A percentile compares a stretch with the other conserved stretches of the same genome.
Conservation (phyloP, 2,329 filamentous ascomycete species). For the Neobulgaria alba region DNA sequence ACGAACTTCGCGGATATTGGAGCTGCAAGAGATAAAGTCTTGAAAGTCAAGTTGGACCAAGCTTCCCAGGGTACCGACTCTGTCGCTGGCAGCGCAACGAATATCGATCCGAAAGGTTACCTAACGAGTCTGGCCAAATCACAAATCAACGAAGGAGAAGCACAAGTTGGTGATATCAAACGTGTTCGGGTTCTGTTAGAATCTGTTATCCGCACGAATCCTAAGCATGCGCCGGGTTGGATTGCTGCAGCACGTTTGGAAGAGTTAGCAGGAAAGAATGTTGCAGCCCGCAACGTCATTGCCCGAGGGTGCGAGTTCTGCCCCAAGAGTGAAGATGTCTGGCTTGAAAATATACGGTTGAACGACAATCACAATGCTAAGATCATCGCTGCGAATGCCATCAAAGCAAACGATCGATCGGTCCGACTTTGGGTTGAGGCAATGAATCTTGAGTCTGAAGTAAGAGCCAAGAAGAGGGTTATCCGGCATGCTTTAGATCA, state of each 20-base stretch:
- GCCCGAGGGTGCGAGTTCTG: conserved; percentile 82
- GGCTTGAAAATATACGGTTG: conserved; percentile 90
- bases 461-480: conserved; percentile 83
- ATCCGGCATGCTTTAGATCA: conserved; percentile 85
- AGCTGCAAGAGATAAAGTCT: conserved; percentile 88
- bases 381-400: conserved; percentile 86
- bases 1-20: conserved; percentile 98
- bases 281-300: conserved; percentile 81
- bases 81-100: conserved; percentile 71
- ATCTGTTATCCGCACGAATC: conserved; percentile 95
- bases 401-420: conserved; percentile 82
- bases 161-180: conserved; percentile 89
- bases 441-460: conserved; percentile 80
- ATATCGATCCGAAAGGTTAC: conserved; percentile 91
- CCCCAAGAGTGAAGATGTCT: conserved; percentile 88
- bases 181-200: conserved; percentile 87
- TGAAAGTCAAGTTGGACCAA: conserved; percentile 88
- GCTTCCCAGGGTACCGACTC: conserved; percentile 68
- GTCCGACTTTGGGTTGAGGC: conserved; percentile 91
- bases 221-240: conserved; percentile 90
- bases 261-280: conserved; percentile 84
- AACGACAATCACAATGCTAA: conserved; percentile 92
- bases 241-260: conserved; percentile 90
- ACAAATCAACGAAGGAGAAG: conserved; percentile 68
- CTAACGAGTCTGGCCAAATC: conserved; percentile 84